Evolutionary conservation across 257 asterid genomes (phyloP), one percentile per base, ranked within the genome.

Genomic region (Ajuga chamaepitys): DNA sequence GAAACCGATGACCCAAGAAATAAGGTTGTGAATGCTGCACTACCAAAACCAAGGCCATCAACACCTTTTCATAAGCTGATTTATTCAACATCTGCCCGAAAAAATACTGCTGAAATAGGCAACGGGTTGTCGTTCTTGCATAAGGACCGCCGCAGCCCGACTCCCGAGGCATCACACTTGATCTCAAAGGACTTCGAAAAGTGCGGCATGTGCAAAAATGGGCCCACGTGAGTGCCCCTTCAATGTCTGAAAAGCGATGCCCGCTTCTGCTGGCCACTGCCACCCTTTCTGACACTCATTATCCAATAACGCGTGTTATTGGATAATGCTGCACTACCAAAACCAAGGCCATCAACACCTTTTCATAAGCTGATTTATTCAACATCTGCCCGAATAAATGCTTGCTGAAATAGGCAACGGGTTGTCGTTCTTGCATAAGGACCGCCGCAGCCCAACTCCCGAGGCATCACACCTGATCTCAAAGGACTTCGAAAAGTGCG

Each of bases 391-490:
- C 0, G 6, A 53, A 6, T 3, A 9, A 16, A 37, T 24, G n/a
- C n/a, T n/a, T 53, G 6, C 59, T 53, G 24, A 53, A 22, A 10
- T 30, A 77, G 0, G 64, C 67, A 13, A 70, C 37, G 0, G 72
- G 77, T 3, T 59, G 69, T 0, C 16, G 28, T 0, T 7, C 1
- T 2, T 70, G 71, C 1, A 32, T 21, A 0, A 57, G 41, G 0
- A 65, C 52, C 0, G 41, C 64, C 0, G 74, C 64, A 0, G 73
- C 74, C 70, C 0, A n/a, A 4, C 4, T 0, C 48, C 22, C 0
- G 74, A 54, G 0, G 69, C 74, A 21, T 62, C 78, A 14, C 46
- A 32, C 9, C 70, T 73, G 0, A 74, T 28, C 0, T 14, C 30
- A 30, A 66, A 74, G 0, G 35, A 18, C 10, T 47, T 4, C 0